A percentile compares a stretch with the other conserved stretches of the same genome.
Evolutionary conservation across 23 red algal species (phyloP).

Genomic region (Cyanidioschyzon merolae): DNA sequence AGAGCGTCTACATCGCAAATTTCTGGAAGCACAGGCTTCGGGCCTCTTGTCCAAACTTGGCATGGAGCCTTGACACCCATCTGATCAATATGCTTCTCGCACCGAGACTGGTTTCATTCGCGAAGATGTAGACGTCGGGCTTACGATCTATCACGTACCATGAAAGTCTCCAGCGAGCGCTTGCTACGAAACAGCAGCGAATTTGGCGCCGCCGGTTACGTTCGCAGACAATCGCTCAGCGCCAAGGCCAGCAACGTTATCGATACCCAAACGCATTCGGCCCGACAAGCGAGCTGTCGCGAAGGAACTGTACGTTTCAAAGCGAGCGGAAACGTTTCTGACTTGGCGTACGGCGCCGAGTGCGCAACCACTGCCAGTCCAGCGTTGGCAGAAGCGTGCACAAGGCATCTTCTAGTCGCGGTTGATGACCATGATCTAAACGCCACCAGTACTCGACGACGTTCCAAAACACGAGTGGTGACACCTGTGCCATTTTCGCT

Average conservation of each 20-base stretch:
- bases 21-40: not conserved
- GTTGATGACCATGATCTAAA: not conserved
- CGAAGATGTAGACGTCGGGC: too few relatives aligned
- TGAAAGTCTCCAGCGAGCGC: too few relatives aligned
- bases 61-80: not conserved
- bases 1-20: slow-evolving; percentile 62
- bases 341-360: not conserved
- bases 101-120: too few relatives aligned
- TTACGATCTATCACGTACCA: too few relatives aligned
- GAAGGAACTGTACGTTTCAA: too few relatives aligned
- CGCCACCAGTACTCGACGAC: not conserved
- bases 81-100: too few relatives aligned
- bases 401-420: not conserved
- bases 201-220: too few relatives aligned
- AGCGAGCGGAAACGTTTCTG: not conserved
- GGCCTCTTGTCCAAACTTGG: slow-evolving; percentile 7
- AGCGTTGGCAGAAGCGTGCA: not conserved
- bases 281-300: too few relatives aligned
- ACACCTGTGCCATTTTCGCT: not conserved
- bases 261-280: too few relatives aligned
- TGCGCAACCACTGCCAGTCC: not conserved
- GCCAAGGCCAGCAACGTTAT: too few relatives aligned
- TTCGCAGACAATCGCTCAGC: too few relatives aligned
- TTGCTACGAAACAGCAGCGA: too few relatives aligned
- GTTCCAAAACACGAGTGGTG: slow-evolving; percentile 7